These are phyloP conservation scores for Recurvomyces mirabilis DNA, from an alignment of 495 filamentous ascomycete genomes.

Conservation along the genomic window DNA sequence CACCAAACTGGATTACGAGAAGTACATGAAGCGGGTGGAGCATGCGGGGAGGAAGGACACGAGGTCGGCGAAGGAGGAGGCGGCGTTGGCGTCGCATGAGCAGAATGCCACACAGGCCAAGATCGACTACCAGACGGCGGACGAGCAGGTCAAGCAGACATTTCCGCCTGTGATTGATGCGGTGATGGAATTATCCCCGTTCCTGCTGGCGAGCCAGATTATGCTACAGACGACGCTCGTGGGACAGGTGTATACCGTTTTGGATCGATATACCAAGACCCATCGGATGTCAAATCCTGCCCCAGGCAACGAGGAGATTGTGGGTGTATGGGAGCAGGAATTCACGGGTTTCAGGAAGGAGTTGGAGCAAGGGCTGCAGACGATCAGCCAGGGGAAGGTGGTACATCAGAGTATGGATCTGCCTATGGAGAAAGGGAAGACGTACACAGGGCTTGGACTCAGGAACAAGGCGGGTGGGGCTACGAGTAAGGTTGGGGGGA, in stretches of 20 bases:
- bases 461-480: constrained; percentile 14
- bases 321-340: constrained; percentile 55
- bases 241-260: constrained; percentile 70
- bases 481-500: neutral
- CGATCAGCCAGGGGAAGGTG: constrained; percentile 63
- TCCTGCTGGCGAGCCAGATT: constrained; percentile 60
- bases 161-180: constrained; percentile 67
- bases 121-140: constrained; percentile 71
- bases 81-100: constrained; percentile 64
- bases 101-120: constrained; percentile 43
- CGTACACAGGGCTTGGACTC: constrained; percentile 21
- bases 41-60: constrained; percentile 59
- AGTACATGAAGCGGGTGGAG: constrained; percentile 61
- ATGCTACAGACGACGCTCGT: constrained; percentile 75
- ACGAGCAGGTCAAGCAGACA: constrained; percentile 63
- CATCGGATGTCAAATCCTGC: constrained; percentile 62
- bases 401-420: constrained; percentile 50
- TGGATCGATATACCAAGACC: constrained; percentile 67
- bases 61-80: constrained; percentile 67
- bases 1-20: constrained; percentile 82
- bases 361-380: constrained; percentile 55
- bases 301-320: constrained; percentile 58
- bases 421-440: constrained; percentile 19
- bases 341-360: constrained; percentile 57
- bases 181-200: constrained; percentile 68